Conservation (phyloP, 441 rosid species). For the Euphorbia schlechtendalii region DNA sequence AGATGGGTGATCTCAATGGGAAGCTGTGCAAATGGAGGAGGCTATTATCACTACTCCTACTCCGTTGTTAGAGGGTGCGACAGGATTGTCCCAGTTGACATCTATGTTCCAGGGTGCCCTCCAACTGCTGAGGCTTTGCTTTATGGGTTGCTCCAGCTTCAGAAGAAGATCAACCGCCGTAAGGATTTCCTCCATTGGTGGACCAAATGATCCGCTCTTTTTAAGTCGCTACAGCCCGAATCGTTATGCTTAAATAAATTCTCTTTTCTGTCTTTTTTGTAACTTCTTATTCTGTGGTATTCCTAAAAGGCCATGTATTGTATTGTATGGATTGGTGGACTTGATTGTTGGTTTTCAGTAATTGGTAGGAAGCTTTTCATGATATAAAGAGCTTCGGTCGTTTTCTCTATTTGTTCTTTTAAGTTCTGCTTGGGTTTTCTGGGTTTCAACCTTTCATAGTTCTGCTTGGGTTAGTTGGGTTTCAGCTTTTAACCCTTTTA, state of each 20-base stretch:
- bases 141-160: constrained; percentile 89
- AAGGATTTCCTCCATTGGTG: constrained; percentile 97
- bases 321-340: neutral
- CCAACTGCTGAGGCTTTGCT: constrained; percentile 97
- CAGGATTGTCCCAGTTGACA: constrained; percentile 94
- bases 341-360: constrained; percentile 4
- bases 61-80: constrained; percentile 95
- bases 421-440: neutral
- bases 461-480: no score
- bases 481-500: no score
- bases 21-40: constrained; percentile 97
- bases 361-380: neutral
- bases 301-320: neutral
- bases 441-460: no score
- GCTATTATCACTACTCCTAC: constrained; percentile 97
- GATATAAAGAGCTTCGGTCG: constrained; percentile 10
- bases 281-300: constrained; percentile 12
- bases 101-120: constrained; percentile 95
- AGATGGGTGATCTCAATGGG: constrained; percentile 99
- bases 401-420: neutral
- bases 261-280: constrained; percentile 6
- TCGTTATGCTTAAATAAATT: constrained; percentile 21
- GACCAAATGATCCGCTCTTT: constrained; percentile 45
- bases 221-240: constrained; percentile 4
- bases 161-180: constrained; percentile 95